Percentiles rank a stretch among this genome's conserved stretches.
phyloP scores from a whole-genome alignment of 2,329 filamentous ascomycete genomes.

The Elsinoe necatrix region DNA sequence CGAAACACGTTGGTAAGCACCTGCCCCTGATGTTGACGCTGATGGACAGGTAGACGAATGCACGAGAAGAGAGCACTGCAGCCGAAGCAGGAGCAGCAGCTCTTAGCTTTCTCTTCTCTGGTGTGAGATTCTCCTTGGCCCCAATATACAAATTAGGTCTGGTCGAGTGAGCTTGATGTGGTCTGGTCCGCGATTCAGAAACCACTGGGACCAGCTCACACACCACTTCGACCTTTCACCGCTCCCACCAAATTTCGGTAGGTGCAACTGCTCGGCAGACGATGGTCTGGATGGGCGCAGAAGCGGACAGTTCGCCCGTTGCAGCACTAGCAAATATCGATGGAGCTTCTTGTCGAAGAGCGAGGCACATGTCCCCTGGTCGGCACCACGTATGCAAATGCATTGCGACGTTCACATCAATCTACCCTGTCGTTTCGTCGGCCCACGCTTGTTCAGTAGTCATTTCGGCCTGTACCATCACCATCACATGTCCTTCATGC shows the following conservation, averaged over 20 bases:
- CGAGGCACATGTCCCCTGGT: slow-evolving; percentile 3
- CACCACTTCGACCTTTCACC: slow-evolving; percentile 2
- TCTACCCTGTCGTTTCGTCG: slow-evolving; percentile 9
- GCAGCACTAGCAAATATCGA: neutral
- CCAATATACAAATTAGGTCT: neutral
- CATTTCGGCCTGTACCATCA: slow-evolving; percentile 9
- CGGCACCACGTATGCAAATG: neutral
- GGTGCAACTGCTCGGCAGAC: slow-evolving; percentile 1
- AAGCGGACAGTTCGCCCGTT: slow-evolving; percentile 3
- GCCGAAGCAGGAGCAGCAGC: neutral
- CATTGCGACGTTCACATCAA: slow-evolving; percentile 3
- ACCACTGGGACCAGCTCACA: neutral
- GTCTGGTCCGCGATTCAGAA: slow-evolving; percentile 5
- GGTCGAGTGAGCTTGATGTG: neutral
- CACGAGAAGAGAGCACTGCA: neutral
- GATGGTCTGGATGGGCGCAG: neutral
- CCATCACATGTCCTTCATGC: neutral
- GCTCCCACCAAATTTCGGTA: slow-evolving; percentile 5
- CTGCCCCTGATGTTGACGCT: neutral
- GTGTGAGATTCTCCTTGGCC: neutral
- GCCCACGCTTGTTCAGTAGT: neutral
- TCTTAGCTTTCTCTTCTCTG: neutral
- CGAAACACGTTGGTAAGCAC: neutral
- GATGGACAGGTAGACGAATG: neutral
- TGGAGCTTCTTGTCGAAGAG: neutral